These are phyloP conservation scores for Escovopsis sp. DNA, from an alignment of 2,329 filamentous ascomycete species.

Conservation along the genomic window DNA sequence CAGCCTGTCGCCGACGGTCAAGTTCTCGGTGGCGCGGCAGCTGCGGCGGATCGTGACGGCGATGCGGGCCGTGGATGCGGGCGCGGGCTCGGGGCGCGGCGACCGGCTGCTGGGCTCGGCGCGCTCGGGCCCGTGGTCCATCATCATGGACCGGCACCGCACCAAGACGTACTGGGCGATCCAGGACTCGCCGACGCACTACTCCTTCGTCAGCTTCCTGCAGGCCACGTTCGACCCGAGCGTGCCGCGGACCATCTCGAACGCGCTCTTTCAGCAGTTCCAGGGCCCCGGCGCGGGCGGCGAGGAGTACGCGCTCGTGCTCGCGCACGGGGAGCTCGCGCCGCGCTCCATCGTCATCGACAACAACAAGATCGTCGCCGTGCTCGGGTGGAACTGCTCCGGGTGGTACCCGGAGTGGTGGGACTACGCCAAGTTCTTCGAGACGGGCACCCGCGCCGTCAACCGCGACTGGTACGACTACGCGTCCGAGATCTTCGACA, in stretches of 20 bases:
- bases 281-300: background rate
- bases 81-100: background rate
- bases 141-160: constrained; percentile 15
- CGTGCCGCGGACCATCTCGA: constrained; percentile 11
- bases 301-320: constrained; percentile 5
- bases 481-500: constrained; percentile 14
- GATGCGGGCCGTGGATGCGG: constrained; percentile 8
- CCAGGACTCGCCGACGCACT: constrained; percentile 5
- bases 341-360: constrained; percentile 17
- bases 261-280: constrained; percentile 11
- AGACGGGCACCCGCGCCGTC: constrained; percentile 12
- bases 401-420: constrained; percentile 20
- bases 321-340: constrained; percentile 14
- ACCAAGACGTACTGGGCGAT: constrained; percentile 16
- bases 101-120: constrained; percentile 9
- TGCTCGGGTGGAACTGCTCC: constrained; percentile 18
- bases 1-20: constrained; percentile 9
- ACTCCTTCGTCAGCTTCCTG: constrained; percentile 13
- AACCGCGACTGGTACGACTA: constrained; percentile 20
- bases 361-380: constrained; percentile 10
- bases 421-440: constrained; percentile 22
- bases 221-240: constrained; percentile 12
- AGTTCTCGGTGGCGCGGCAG: constrained; percentile 12
- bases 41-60: constrained; percentile 13
- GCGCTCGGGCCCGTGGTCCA: constrained; percentile 7